phyloP scores from a whole-genome alignment of 306 rosid genomes.

The Vigna nakashimae region DNA sequence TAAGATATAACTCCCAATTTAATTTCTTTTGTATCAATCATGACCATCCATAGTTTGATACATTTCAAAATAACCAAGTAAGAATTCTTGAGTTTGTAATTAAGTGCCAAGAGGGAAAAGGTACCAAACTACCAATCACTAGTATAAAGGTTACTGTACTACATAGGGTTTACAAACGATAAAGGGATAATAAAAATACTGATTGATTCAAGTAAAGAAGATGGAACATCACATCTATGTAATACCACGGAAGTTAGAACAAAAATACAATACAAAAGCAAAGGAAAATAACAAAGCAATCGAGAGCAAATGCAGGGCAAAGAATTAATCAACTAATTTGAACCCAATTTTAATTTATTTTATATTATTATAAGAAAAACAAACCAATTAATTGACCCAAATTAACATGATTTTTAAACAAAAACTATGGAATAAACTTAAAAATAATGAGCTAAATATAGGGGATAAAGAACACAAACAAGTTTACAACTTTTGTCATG shows the following conservation, averaged over 20 bases:
- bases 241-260: background rate
- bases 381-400: background rate
- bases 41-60: constrained; percentile 16
- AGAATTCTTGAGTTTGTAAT: background rate
- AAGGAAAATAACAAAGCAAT: background rate
- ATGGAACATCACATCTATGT: background rate
- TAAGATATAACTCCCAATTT: background rate
- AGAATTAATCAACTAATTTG: constrained; percentile 8
- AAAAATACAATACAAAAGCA: background rate
- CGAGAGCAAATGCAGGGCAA: background rate
- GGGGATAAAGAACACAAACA: constrained; percentile 1
- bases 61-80: background rate
- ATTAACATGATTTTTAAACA: background rate
- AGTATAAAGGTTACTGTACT: background rate
- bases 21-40: constrained; percentile 29
- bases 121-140: constrained; percentile 10
- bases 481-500: background rate
- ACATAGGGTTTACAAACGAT: background rate
- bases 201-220: constrained; percentile 5
- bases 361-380: background rate
- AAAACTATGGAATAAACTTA: background rate
- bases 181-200: background rate
- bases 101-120: background rate
- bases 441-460: background rate
- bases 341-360: background rate